These are phyloP conservation scores for Pythium dissimile DNA, from an alignment of 352 stramenopile genomes.

Conservation along the genomic window DNA sequence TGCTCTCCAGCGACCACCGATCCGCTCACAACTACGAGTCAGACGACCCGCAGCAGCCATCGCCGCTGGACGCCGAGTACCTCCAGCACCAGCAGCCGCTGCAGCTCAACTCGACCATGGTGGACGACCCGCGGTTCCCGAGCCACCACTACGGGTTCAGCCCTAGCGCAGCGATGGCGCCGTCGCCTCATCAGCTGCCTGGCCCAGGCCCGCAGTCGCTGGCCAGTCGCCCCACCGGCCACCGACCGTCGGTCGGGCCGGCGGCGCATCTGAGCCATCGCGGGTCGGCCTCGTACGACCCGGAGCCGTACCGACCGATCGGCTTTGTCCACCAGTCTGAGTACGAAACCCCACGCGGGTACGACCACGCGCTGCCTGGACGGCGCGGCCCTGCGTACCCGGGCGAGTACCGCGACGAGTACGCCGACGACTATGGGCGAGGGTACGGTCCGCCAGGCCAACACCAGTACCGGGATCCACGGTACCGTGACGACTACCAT, in stretches of 20 bases:
- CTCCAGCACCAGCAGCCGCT: background rate
- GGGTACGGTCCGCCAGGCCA: background rate
- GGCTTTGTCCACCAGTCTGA: conserved; percentile 8
- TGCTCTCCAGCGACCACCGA: conserved; percentile 14
- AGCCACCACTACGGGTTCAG: background rate
- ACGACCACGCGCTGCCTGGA: background rate
- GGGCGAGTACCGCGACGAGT: conserved; percentile 11
- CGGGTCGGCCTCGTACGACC: background rate
- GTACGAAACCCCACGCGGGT: too few species aligned
- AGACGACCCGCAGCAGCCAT: background rate
- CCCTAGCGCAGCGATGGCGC: background rate
- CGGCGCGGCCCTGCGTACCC: background rate
- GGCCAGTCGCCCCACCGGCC: background rate
- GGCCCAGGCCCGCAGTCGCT: background rate
- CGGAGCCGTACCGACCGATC: conserved; percentile 10
- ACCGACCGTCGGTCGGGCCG: background rate
- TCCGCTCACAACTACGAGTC: conserved; percentile 24
- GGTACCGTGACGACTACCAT: background rate
- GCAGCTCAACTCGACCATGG: conserved; percentile 7
- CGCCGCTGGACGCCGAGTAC: conserved; percentile 4
- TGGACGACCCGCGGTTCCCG: background rate
- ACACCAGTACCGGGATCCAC: background rate
- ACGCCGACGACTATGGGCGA: conserved; percentile 1
- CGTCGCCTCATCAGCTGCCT: background rate
- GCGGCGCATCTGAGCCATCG: background rate